Evolutionary conservation across 352 stramenopile genomes (phyloP).

Genomic region (Thraustochytrium sp.): DNA sequence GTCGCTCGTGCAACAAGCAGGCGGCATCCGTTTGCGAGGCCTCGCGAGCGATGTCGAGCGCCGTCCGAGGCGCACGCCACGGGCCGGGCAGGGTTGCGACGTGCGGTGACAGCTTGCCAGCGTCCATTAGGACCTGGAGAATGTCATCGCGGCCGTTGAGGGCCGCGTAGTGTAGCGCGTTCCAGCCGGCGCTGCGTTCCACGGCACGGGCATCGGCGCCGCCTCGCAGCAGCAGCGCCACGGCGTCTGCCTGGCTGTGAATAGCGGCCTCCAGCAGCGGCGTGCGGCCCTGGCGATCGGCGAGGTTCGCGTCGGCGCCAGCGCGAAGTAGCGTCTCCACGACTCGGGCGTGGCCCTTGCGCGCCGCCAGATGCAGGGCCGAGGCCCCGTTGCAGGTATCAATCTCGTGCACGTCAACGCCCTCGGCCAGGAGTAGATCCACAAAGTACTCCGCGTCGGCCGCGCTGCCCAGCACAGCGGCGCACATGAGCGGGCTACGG

Average conservation of each 20-base stretch:
- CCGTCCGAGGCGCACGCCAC: background rate
- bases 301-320: background rate
- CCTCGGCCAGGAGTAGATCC: background rate
- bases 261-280: background rate
- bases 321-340: background rate
- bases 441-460: background rate
- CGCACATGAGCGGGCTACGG: conserved; percentile 7
- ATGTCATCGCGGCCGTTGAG: conserved; percentile 12
- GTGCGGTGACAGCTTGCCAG: background rate
- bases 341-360: background rate
- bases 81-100: background rate
- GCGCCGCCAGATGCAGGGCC: conserved; percentile 6
- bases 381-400: background rate
- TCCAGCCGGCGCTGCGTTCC: background rate
- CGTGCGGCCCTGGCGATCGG: conserved; percentile 3
- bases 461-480: background rate
- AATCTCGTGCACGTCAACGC: background rate
- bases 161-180: conserved; percentile 7
- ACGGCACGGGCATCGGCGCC: background rate
- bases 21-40: background rate
- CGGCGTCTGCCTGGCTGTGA: background rate
- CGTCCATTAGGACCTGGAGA: background rate
- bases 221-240: background rate
- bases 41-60: conserved; percentile 22
- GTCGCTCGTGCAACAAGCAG: background rate